Conservation (phyloP, 208 protist genomes). For the Leishmania guyanensis region DNA sequence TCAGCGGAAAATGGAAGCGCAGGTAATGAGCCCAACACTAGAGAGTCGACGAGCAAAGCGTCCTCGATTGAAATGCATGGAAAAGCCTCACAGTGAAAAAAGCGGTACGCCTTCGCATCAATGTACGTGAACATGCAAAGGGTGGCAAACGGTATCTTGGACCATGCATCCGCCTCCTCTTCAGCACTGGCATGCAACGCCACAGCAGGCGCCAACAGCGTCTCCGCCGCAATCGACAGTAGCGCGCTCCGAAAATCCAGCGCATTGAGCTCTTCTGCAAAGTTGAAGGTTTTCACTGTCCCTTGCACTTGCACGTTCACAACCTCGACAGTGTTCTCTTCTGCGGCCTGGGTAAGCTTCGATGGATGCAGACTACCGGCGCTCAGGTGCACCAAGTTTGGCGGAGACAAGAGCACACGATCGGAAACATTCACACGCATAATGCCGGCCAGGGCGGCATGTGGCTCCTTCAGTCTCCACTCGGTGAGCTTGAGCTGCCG, state of each 20-base stretch:
- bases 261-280: conserved; percentile 19
- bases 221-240: conserved; percentile 24
- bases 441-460: conserved; percentile 33
- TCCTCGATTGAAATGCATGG: conserved; percentile 69
- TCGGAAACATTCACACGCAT: conserved; percentile 35
- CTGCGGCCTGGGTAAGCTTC: neutral
- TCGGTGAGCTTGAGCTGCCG: conserved; percentile 50
- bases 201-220: conserved; percentile 10
- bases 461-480: conserved; percentile 58
- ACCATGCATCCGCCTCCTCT: conserved; percentile 39
- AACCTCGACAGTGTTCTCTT: conserved; percentile 6
- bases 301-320: conserved; percentile 31
- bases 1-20: conserved; percentile 21
- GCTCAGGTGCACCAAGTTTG: conserved; percentile 42
- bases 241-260: conserved; percentile 21
- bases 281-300: conserved; percentile 32
- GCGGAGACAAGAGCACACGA: conserved; percentile 19
- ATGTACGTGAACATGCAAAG: conserved; percentile 92
- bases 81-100: conserved; percentile 94
- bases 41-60: conserved; percentile 28
- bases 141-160: conserved; percentile 41
- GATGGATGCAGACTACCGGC: conserved; percentile 29
- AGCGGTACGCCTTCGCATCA: conserved; percentile 96
- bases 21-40: conserved; percentile 13
- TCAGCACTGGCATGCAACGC: conserved; percentile 4